Evolutionary conservation across 1,284 basidiomycete genomes (phyloP).

Genomic region (Ceratorhiza oryzae-sativae): DNA sequence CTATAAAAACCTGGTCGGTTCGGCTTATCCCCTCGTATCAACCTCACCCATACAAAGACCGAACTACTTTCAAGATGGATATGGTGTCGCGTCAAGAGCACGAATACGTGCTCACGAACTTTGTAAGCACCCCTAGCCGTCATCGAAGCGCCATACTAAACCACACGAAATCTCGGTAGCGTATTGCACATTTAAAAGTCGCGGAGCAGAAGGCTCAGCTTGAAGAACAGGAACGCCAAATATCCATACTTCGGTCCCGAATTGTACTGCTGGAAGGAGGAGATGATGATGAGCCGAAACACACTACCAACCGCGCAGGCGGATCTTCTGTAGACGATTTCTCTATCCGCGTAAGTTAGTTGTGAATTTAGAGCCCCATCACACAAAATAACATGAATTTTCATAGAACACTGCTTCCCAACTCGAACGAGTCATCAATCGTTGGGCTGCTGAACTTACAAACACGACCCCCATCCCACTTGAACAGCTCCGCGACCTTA

Average conservation of each 20-base stretch:
- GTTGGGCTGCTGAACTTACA: slow-evolving; percentile 79
- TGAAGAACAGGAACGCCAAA: slow-evolving; percentile 81
- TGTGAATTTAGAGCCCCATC: not conserved
- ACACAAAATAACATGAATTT: not conserved
- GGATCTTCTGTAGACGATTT: slow-evolving; percentile 74
- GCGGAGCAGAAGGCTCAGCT: slow-evolving; percentile 78
- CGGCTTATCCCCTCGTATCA: not conserved
- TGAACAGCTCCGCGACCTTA: slow-evolving; percentile 63
- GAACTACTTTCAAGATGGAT: slow-evolving; percentile 13
- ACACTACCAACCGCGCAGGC: slow-evolving; percentile 57
- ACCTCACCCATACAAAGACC: not conserved
- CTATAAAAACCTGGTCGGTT: not conserved
- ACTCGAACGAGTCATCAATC: slow-evolving; percentile 78
- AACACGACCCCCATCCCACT: slow-evolving; percentile 63
- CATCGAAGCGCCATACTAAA: not conserved
- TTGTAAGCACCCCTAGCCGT: slow-evolving; percentile 56
- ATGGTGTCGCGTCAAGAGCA: slow-evolving; percentile 38
- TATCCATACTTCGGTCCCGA: slow-evolving; percentile 70
- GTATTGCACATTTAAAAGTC: slow-evolving; percentile 84
- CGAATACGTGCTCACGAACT: slow-evolving; percentile 75
- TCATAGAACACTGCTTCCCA: slow-evolving; percentile 75
- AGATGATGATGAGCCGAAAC: slow-evolving; percentile 52
- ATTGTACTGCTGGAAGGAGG: slow-evolving; percentile 76
- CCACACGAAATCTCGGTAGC: slow-evolving; percentile 53
- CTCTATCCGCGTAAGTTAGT: slow-evolving; percentile 71